Conservation (phyloP, 2,329 filamentous ascomycete species). For the Clonostachys chloroleuca region DNA sequence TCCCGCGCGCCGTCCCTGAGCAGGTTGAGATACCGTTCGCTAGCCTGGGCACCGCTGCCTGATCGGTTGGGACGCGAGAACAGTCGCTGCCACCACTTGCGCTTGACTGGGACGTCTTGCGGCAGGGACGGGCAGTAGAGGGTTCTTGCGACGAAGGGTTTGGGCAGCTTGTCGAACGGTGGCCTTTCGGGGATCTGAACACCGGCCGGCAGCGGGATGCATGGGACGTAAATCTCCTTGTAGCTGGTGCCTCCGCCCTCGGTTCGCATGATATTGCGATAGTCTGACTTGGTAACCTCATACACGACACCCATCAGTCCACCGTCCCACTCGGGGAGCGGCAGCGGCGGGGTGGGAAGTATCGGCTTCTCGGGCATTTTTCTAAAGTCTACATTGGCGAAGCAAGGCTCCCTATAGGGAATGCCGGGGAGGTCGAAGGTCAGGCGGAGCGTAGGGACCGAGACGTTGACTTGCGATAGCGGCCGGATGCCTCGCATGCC, state of each 20-base stretch:
- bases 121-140: slow-evolving; percentile 50
- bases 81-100: slow-evolving; percentile 41
- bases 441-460: slow-evolving; percentile 71
- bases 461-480: slow-evolving; percentile 74
- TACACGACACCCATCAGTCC: slow-evolving; percentile 92
- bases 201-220: slow-evolving; percentile 57
- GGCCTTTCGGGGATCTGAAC: slow-evolving; percentile 57
- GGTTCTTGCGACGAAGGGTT: slow-evolving; percentile 78
- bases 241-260: slow-evolving; percentile 88
- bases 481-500: slow-evolving; percentile 76
- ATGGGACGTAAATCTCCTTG: slow-evolving; percentile 75
- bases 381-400: slow-evolving; percentile 72
- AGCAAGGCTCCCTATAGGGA: slow-evolving; percentile 87
- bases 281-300: slow-evolving; percentile 82
- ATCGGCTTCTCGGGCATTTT: slow-evolving; percentile 37
- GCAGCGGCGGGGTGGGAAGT: slow-evolving; percentile 24
- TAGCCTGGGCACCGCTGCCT: slow-evolving; percentile 62
- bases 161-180: slow-evolving; percentile 41
- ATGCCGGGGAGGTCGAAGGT: slow-evolving; percentile 84
- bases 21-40: slow-evolving; percentile 76
- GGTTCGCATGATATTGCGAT: slow-evolving; percentile 79
- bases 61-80: slow-evolving; percentile 25
- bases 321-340: slow-evolving; percentile 60
- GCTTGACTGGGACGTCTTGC: slow-evolving; percentile 15
- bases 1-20: slow-evolving; percentile 76